A percentile compares a stretch with the other conserved stretches of the same genome.
Conservation (phyloP, 164 flowering plant species). For the Stephania cephalantha region DNA sequence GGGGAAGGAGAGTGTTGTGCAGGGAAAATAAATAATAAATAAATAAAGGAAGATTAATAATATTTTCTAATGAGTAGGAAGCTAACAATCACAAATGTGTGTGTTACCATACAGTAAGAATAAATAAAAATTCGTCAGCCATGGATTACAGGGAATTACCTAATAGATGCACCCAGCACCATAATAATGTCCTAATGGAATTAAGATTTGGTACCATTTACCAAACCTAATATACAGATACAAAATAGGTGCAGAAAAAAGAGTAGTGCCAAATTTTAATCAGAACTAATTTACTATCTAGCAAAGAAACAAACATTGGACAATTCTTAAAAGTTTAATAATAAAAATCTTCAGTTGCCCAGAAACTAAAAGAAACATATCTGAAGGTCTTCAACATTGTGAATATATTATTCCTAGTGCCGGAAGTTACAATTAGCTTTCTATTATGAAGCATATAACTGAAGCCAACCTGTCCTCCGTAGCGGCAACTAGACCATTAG, state of each 20-base stretch:
- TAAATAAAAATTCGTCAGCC: neutral
- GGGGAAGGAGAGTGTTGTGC: neutral
- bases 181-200: neutral
- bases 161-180: neutral
- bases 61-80: neutral
- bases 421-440: neutral
- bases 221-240: neutral
- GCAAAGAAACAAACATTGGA: too few relatives aligned
- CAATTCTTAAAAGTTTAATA: too few relatives aligned
- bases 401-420: neutral
- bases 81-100: neutral
- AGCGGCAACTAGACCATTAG: conserved; percentile 75
- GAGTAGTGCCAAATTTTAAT: too few relatives aligned
- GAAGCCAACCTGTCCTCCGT: conserved; percentile 81
- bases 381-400: neutral
- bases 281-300: too few relatives aligned
- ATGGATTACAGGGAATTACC: neutral
- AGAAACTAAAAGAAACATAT: neutral
- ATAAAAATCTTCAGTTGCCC: neutral
- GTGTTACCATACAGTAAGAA: neutral
- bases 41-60: neutral
- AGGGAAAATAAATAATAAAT: neutral
- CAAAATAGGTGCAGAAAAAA: too few relatives aligned
- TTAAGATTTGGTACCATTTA: neutral
- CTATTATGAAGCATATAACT: neutral